Evolutionary conservation across 148 eudicot genomes (phyloP), one percentile per base, ranked within the genome.

Genomic region (Talinum fruticosum): DNA sequence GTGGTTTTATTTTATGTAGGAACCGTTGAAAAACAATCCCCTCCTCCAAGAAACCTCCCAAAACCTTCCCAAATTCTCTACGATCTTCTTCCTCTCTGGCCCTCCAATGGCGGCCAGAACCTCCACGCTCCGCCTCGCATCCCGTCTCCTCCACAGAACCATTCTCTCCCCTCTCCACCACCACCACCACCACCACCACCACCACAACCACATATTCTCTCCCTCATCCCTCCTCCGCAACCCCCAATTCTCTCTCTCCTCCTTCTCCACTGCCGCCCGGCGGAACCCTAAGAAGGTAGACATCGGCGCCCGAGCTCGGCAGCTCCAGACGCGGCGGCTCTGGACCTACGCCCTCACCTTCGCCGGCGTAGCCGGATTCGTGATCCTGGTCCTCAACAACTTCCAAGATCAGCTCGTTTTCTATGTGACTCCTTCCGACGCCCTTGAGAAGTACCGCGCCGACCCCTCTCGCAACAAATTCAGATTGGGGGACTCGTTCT

Each of bases 321-420:
- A 51, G 57, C 54, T 14, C 54, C 14, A 49, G 21, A 8, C 15
- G 54, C 54, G 96, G 6, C 92, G 96, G 4, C 88, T 95, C 66
- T 95, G 97, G 98, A 86, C 96, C 33, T 92, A 92, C 83, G 97
- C 91, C 28, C 76, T 87, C 1, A 86, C 97, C 28, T 92, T 95
- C 86, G 83, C 91, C 78, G 88, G 92, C 83, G 83, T 92, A 1
- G 98, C 98, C 0, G 96, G 93, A 0, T 95, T 95, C 85, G 84
- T 89, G 5, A 80, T 92, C 44, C 71, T 95, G 2, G 94, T 92
- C 10, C 80, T 95, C 29, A 89, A 92, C 79, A 90, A 90, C 28
- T 95, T 95, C 73, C 97, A 95, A 44, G 98, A 95, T 57, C 96
- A 91, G 37, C 74, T 95, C 5, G 94, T 95, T 21, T 95, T 95